These are phyloP conservation scores for Colletotrichum camelliae DNA, from an alignment of 2,329 filamentous ascomycete genomes.

Conservation along the genomic window DNA sequence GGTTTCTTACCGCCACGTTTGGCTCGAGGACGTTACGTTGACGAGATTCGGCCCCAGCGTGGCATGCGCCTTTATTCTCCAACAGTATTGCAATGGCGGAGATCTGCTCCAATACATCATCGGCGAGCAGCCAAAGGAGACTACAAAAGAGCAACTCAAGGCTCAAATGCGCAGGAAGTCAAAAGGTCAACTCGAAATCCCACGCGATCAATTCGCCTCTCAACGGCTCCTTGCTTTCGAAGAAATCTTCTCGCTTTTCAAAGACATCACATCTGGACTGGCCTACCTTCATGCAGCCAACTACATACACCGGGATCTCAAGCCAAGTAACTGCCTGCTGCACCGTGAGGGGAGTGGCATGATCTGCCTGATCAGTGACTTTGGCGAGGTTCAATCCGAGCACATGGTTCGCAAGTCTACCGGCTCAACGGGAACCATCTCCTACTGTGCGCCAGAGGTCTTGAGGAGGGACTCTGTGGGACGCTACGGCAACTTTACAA, in stretches of 20 bases:
- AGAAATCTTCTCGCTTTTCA: slow-evolving; percentile 96
- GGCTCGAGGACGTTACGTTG: slow-evolving; percentile 88
- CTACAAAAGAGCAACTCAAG: slow-evolving; percentile 85
- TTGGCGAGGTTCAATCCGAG: slow-evolving; percentile 92
- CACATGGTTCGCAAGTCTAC: slow-evolving; percentile 85
- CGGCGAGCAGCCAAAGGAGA: slow-evolving; percentile 66
- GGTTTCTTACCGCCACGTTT: slow-evolving; percentile 96
- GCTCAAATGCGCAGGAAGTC: slow-evolving; percentile 84
- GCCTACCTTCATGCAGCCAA: slow-evolving; percentile 89
- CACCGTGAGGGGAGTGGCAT: slow-evolving; percentile 76
- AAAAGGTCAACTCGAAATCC: slow-evolving; percentile 73
- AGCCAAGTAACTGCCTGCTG: slow-evolving; percentile 93
- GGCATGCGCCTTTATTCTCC: slow-evolving; percentile 93
- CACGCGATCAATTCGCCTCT: slow-evolving; percentile 48
- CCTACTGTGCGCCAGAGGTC: slow-evolving; percentile 96
- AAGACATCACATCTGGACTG: slow-evolving; percentile 90
- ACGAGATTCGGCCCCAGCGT: slow-evolving; percentile 89
- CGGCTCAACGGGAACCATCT: slow-evolving; percentile 93
- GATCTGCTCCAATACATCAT: slow-evolving; percentile 89
- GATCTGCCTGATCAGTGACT: slow-evolving; percentile 91
- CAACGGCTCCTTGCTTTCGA: slow-evolving; percentile 70
- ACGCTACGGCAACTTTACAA: slow-evolving; percentile 89
- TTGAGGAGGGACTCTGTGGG: slow-evolving; percentile 73
- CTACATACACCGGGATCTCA: slow-evolving; percentile 95
- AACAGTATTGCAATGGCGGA: slow-evolving; percentile 95